These are phyloP conservation scores for Eutypella sp. DNA, from an alignment of 2,329 filamentous ascomycete genomes.

Conservation along the genomic window DNA sequence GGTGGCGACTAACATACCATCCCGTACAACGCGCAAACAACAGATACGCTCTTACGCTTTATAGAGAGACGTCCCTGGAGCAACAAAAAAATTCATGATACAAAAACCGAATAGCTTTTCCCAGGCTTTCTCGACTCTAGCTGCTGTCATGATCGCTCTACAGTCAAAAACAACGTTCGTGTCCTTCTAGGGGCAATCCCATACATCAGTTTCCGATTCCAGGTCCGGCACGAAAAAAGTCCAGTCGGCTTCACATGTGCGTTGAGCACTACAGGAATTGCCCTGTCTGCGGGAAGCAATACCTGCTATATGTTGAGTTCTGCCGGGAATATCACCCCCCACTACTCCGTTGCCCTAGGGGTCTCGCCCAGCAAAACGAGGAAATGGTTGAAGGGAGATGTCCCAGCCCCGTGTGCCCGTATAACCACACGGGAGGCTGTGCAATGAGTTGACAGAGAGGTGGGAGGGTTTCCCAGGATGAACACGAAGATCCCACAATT, in stretches of 20 bases:
- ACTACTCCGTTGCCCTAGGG: slow-evolving; percentile 41
- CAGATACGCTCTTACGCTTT: not conserved
- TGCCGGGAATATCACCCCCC: slow-evolving; percentile 48
- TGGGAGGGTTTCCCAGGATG: not conserved
- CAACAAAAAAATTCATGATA: not conserved
- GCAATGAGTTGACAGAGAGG: slow-evolving; percentile 42
- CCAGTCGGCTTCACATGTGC: slow-evolving; percentile 47
- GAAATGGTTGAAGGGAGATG: slow-evolving; percentile 50
- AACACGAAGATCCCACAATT: slow-evolving; percentile 2
- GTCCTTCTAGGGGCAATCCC: not conserved
- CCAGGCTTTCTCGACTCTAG: not conserved
- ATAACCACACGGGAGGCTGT: slow-evolving; percentile 52
- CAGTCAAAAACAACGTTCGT: not conserved
- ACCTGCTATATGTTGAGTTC: slow-evolving; percentile 54
- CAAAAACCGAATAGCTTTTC: not conserved
- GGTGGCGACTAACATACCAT: not conserved
- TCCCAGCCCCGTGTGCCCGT: slow-evolving; percentile 56
- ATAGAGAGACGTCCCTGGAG: not conserved
- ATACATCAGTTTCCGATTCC: not conserved
- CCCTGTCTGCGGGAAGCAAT: slow-evolving; percentile 55
- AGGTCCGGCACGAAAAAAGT: not conserved
- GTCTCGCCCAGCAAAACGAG: slow-evolving; percentile 32
- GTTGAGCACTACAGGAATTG: slow-evolving; percentile 52
- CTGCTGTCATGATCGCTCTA: not conserved
- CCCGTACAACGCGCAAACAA: not conserved